phyloP scores from a whole-genome alignment of 441 rosid species.

The Hypseocharis bilobata region DNA sequence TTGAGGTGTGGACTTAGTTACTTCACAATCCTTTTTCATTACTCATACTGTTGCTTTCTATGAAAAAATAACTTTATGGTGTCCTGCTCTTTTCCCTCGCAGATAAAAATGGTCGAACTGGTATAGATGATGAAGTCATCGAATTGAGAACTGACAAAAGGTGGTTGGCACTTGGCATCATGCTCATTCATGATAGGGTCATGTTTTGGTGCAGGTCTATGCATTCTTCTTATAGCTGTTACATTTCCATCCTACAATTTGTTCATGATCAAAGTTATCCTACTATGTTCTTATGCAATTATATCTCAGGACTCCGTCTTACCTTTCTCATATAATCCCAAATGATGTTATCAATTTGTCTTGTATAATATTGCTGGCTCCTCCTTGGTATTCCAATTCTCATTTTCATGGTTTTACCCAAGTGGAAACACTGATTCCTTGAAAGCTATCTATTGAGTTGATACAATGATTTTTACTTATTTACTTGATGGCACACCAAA shows the following conservation, averaged over 20 bases:
- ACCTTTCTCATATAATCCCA: not conserved
- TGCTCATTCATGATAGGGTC: constrained; percentile 13
- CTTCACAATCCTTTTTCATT: constrained; percentile 1
- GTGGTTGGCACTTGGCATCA: constrained; percentile 11
- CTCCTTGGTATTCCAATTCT: not conserved
- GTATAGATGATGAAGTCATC: constrained; percentile 21
- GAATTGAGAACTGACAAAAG: constrained; percentile 15
- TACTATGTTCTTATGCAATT: constrained; percentile 25
- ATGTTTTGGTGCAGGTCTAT: constrained; percentile 16
- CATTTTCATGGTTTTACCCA: not conserved
- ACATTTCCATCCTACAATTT: constrained; percentile 19
- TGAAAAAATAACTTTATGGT: not conserved
- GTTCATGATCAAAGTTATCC: constrained; percentile 22
- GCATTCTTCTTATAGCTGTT: constrained; percentile 17
- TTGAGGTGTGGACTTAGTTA: constrained; percentile 24
- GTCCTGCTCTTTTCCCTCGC: not conserved
- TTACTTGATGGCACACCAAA: not conserved
- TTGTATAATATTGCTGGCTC: not conserved
- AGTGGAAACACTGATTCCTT: not conserved
- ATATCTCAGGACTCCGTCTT: constrained; percentile 8
- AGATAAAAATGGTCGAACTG: constrained; percentile 24
- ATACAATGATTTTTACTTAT: not conserved
- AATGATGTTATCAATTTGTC: not conserved
- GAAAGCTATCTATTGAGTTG: not conserved
- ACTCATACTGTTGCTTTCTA: not conserved